A percentile compares a stretch with the other conserved stretches of the same genome.
Conservation (phyloP, 192 early-diverging fungal species). For the Entrophospora sp. region DNA sequence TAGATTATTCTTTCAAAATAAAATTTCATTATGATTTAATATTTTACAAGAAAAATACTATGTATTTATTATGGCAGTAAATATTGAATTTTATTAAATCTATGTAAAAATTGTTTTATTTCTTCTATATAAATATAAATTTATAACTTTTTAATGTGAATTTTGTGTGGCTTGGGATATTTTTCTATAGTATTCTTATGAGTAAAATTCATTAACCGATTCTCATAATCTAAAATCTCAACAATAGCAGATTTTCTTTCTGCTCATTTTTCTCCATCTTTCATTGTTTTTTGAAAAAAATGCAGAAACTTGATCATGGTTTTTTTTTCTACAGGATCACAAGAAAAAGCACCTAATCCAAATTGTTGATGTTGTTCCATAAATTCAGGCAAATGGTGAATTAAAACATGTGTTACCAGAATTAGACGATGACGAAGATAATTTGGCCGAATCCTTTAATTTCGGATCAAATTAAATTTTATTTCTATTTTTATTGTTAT, state of each 20-base stretch:
- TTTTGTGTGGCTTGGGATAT: not conserved
- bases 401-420: not conserved
- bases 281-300: constrained; percentile 1
- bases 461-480: no score
- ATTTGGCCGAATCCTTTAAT: no score
- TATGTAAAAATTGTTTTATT: no score
- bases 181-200: not conserved
- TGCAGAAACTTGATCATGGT: not conserved
- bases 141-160: not conserved
- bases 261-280: not conserved
- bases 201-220: not conserved
- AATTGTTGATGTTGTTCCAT: not conserved
- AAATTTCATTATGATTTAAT: not conserved
- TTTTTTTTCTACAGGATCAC: not conserved
- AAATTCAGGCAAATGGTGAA: not conserved
- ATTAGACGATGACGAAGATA: no score
- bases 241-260: not conserved
- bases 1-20: not conserved
- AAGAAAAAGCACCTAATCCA: not conserved
- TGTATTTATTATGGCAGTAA: no score
- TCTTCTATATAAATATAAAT: no score
- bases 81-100: no score
- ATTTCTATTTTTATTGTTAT: no score
- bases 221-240: not conserved
- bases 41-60: not conserved